Evolutionary conservation across 1,284 basidiomycete species (phyloP).

Genomic region (Heterobasidion annosum): DNA sequence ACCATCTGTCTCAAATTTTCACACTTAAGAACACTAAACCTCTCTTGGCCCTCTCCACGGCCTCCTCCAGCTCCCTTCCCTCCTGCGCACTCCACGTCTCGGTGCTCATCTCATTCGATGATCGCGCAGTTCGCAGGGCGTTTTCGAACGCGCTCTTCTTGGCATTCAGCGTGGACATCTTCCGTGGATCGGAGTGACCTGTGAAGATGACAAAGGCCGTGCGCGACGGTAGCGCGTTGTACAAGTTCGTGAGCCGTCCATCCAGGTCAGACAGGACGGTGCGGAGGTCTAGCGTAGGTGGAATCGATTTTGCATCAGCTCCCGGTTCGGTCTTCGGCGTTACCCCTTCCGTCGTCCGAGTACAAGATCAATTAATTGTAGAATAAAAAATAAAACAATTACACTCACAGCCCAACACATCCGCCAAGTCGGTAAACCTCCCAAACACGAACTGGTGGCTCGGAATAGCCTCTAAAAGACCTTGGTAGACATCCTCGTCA

Average conservation of each 20-base stretch:
- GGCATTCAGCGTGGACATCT: constrained; percentile 62
- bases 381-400: background rate
- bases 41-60: constrained; percentile 67
- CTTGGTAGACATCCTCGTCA: constrained; percentile 70
- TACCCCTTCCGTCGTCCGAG: constrained; percentile 35
- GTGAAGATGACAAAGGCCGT: constrained; percentile 81
- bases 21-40: constrained; percentile 80
- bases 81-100: constrained; percentile 65
- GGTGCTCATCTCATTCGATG: constrained; percentile 7
- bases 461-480: constrained; percentile 49
- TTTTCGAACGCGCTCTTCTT: constrained; percentile 68
- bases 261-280: constrained; percentile 41
- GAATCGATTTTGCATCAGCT: constrained; percentile 7
- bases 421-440: constrained; percentile 70
- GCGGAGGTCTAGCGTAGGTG: constrained; percentile 15
- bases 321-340: constrained; percentile 41
- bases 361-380: background rate
- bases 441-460: constrained; percentile 78
- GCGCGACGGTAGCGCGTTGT: constrained; percentile 61
- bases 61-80: constrained; percentile 69
- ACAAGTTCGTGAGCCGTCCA: constrained; percentile 49
- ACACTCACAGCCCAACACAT: constrained; percentile 68
- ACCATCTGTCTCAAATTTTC: constrained; percentile 25
- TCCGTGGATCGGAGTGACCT: constrained; percentile 79
- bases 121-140: constrained; percentile 41